Conservation (phyloP, 805 yeast species). For the Candida glaebosa region DNA sequence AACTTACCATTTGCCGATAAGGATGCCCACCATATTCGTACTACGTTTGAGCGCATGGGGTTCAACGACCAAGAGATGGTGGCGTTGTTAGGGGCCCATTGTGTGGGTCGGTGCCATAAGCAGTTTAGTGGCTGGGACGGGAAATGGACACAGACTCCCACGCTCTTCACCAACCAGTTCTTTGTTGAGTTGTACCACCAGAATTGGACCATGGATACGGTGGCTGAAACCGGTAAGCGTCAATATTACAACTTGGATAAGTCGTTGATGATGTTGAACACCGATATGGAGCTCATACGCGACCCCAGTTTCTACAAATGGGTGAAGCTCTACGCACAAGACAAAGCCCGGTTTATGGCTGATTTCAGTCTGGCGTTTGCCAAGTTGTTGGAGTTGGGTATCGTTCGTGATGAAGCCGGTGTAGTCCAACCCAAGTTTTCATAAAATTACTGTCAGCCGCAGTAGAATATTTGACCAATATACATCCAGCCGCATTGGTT, state of each 20-base stretch:
- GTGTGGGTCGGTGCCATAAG: conserved; percentile 72
- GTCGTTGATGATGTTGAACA: conserved; percentile 80
- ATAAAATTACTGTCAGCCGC: neutral
- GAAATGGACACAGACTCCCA: conserved; percentile 85
- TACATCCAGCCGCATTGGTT: no score
- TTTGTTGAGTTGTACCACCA: conserved; percentile 38
- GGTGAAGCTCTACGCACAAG: conserved; percentile 66
- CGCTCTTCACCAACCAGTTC: conserved; percentile 71
- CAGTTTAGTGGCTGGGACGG: conserved; percentile 78
- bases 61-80: conserved; percentile 71
- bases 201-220: conserved; percentile 47
- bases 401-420: conserved; percentile 27
- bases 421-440: conserved; percentile 9
- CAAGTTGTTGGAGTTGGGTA: conserved; percentile 74
- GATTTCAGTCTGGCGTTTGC: conserved; percentile 68
- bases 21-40: conserved; percentile 43
- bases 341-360: conserved; percentile 56
- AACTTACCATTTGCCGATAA: conserved; percentile 49
- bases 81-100: conserved; percentile 71
- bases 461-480: no score
- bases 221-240: conserved; percentile 47
- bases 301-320: conserved; percentile 57
- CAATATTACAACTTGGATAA: conserved; percentile 62
- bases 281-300: conserved; percentile 68
- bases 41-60: conserved; percentile 49